A percentile compares a stretch with the other conserved stretches of the same genome.
These are phyloP conservation scores for Cutaneotrichosporon cyanovorans DNA, from an alignment of 1,284 basidiomycete species.

Conservation along the genomic window DNA sequence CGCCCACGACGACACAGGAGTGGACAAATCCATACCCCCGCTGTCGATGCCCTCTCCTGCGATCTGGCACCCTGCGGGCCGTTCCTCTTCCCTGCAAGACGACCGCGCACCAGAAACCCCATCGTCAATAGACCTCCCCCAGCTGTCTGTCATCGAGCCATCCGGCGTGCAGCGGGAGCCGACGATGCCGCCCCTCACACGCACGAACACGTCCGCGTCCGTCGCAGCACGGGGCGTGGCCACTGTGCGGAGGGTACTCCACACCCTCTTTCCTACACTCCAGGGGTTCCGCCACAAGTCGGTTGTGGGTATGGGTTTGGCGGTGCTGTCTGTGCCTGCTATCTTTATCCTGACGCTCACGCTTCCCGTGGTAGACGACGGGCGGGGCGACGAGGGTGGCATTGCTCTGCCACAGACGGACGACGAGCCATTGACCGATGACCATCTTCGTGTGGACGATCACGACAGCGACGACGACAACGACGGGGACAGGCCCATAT, in stretches of 20 bases:
- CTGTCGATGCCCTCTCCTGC: no score
- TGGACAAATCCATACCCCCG: no score
- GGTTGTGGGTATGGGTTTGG: conserved; percentile 62
- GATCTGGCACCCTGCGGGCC: no score
- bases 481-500: conserved; percentile 20
- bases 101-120: not conserved
- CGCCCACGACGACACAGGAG: no score
- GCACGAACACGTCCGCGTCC: not conserved
- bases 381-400: conserved; percentile 33
- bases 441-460: not conserved
- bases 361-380: conserved; percentile 69
- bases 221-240: not conserved
- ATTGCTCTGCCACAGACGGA: conserved; percentile 32
- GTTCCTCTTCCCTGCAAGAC: not conserved
- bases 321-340: conserved; percentile 76
- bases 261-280: conserved; percentile 72
- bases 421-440: conserved; percentile 18
- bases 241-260: conserved; percentile 1
- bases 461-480: conserved; percentile 18
- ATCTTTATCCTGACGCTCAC: conserved; percentile 80
- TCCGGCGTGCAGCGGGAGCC: not conserved
- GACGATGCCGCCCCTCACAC: not conserved
- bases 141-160: no score
- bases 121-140: no score
- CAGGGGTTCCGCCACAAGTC: conserved; percentile 68